A percentile compares a stretch with the other conserved stretches of the same genome.
Conservation (phyloP, 352 stramenopile genomes). For the Pythium rhizo-oryzae region DNA sequence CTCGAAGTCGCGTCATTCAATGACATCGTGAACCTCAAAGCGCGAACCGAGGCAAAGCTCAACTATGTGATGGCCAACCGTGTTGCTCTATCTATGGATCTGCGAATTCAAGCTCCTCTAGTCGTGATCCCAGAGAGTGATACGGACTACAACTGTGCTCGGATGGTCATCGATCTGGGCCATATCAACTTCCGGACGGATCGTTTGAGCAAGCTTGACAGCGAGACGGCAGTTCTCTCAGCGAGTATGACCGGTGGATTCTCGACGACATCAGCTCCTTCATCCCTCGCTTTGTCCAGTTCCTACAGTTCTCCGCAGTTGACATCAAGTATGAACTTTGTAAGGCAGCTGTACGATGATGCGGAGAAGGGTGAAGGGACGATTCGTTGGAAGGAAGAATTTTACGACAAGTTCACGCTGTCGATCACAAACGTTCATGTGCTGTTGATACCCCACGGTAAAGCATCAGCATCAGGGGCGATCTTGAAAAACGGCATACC, state of each 20-base stretch:
- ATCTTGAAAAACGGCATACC: constrained; percentile 8
- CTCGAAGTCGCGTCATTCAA: constrained; percentile 90
- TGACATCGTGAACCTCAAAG: constrained; percentile 90
- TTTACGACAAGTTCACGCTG: constrained; percentile 91
- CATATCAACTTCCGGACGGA: constrained; percentile 87
- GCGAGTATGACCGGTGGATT: constrained; percentile 31
- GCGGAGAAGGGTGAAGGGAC: constrained; percentile 80
- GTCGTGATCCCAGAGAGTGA: constrained; percentile 86
- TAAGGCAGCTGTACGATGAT: constrained; percentile 88
- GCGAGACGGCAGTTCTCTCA: constrained; percentile 42
- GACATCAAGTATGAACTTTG: constrained; percentile 70
- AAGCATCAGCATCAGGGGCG: not conserved
- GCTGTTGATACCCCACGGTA: constrained; percentile 73
- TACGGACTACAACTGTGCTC: constrained; percentile 73
- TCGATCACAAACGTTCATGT: constrained; percentile 85
- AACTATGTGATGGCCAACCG: constrained; percentile 89
- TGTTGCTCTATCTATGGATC: constrained; percentile 74
- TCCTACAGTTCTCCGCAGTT: constrained; percentile 47
- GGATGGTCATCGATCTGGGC: constrained; percentile 82
- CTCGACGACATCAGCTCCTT: constrained; percentile 31
- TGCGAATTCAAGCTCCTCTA: constrained; percentile 86
- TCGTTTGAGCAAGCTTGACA: constrained; percentile 77
- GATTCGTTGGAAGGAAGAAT: constrained; percentile 90
- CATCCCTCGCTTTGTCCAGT: constrained; percentile 47
- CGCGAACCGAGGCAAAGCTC: constrained; percentile 87